phyloP scores from a whole-genome alignment of 345 rosid species.

The Hypericum perforatum region DNA sequence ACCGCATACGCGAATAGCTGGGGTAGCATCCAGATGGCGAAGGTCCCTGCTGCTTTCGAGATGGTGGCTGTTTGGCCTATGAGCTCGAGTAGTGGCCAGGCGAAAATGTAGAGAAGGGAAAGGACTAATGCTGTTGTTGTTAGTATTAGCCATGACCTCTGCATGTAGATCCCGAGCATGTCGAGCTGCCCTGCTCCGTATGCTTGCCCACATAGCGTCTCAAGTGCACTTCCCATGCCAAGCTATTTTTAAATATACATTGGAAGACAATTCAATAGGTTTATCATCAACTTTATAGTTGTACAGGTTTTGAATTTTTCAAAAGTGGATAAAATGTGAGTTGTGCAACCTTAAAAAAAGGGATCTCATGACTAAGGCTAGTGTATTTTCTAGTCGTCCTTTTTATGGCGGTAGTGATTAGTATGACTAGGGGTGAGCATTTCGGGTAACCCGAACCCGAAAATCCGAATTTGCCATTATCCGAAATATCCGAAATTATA shows the following conservation, averaged over 20 bases:
- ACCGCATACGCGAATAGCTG: conserved; percentile 14
- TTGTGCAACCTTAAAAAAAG: too few relatives aligned
- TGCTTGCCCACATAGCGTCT: conserved; percentile 17
- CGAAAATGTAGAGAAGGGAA: conserved; percentile 7
- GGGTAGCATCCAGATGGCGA: conserved; percentile 13
- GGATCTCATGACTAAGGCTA: too few relatives aligned
- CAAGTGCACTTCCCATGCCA: conserved; percentile 17
- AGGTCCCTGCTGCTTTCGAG: conserved; percentile 9
- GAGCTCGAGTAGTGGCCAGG: conserved; percentile 3
- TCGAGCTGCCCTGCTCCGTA: conserved; percentile 16
- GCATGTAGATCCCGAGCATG: conserved; percentile 17
- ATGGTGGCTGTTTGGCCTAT: conserved; percentile 11
- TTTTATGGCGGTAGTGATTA: too few relatives aligned
- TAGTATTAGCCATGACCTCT: conserved; percentile 15
- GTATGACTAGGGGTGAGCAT: too few relatives aligned
- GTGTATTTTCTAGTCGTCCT: too few relatives aligned
- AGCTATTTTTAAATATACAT: conserved; percentile 8
- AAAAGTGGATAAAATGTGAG: too few relatives aligned
- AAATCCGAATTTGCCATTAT: too few relatives aligned
- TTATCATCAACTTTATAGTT: not conserved
- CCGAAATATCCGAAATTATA: too few relatives aligned
- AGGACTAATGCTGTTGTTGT: conserved; percentile 2
- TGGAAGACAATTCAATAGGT: not conserved
- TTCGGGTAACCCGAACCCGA: too few relatives aligned
- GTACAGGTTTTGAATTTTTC: not conserved